Conservation (phyloP, 371 early-diverging fungal species). For the Basidiobolus meristosporus region DNA sequence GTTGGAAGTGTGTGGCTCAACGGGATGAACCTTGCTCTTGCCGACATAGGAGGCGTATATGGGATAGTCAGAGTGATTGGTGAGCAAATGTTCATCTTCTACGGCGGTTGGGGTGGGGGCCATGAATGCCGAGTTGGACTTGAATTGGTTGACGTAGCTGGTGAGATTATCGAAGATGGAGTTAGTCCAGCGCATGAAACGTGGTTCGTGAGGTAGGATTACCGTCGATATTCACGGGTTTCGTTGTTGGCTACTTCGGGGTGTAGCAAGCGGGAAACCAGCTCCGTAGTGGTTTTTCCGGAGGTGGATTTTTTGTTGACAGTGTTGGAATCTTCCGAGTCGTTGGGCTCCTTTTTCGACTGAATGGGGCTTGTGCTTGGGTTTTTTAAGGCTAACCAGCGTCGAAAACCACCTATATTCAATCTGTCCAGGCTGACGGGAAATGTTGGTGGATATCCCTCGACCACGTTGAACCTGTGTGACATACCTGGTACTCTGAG, state of each 20-base stretch:
- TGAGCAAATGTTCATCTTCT: slow-evolving; percentile 8
- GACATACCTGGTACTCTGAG: slow-evolving; percentile 2
- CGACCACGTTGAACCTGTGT: slow-evolving; percentile 1
- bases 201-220: slow-evolving; percentile 1
- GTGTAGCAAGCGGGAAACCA: slow-evolving; percentile 25
- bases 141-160: slow-evolving; percentile 31
- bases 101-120: slow-evolving; percentile 11
- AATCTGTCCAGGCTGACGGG: slow-evolving; percentile 6
- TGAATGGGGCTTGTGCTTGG: slow-evolving; percentile 1
- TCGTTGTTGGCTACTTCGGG: slow-evolving; percentile 27
- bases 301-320: slow-evolving; percentile 8
- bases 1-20: slow-evolving; percentile 10
- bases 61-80: slow-evolving; percentile 20
- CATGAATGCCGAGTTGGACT: slow-evolving; percentile 4
- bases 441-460: slow-evolving; percentile 4
- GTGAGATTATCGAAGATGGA: not conserved
- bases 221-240: slow-evolving; percentile 33
- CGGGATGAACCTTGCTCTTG: slow-evolving; percentile 14
- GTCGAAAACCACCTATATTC: slow-evolving; percentile 10
- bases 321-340: slow-evolving; percentile 4
- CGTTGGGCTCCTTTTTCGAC: slow-evolving; percentile 7
- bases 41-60: slow-evolving; percentile 19
- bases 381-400: slow-evolving; percentile 7
- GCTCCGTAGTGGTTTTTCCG: slow-evolving; percentile 22
- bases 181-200: not conserved